Evolutionary conservation across 331 rosid species (phyloP), one percentile per base, ranked within the genome.

Genomic region (Cydonia oblonga): DNA sequence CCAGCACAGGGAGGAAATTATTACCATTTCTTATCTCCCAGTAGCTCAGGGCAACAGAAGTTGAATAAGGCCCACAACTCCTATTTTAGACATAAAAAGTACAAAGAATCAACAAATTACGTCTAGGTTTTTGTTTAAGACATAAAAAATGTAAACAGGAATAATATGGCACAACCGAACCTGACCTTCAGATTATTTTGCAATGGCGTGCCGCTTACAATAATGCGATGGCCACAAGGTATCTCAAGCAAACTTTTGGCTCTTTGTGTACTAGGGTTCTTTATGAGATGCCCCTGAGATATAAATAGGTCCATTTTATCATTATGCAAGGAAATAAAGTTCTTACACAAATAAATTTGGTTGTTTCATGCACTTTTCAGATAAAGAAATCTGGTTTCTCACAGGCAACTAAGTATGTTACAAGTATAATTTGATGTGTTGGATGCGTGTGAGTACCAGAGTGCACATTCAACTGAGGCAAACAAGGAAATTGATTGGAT

Each of bases 211-310:
- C 98, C 98, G 53, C 97, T 90, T 26, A 93, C 90, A 69, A 90
- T 72, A 70, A 93, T 87, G 75, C 98, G 92, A 81, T 85, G 90
- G 23, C 86, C 87, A 80, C 98, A 75, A 28, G 97, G 91, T 81
- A 93, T 90, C 79, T 87, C 95, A 8, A 89, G 97, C 87, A 93
- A 84, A 85, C 97, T 90, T 89, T 93, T 89, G 81, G 97, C 97
- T 59, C 98, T 87, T 76, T 93, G 98, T 25, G 98, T 93, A 82
- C 88, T 90, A 40, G 98, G 98, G 78, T 93, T 93, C 83, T 93
- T 93, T 85, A 93, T 81, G 68, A 93, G 93, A 79, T 93, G 98
- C n/a, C 98, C 98, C 98, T 93, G 64, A 80, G 30, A 74, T 53
- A 8, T 40, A 71, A 79, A 77, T 74, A 56, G 76, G 70, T 42